Evolutionary conservation across 768 basidiomycete species (phyloP).

Genomic region (Serendipita sp.): DNA sequence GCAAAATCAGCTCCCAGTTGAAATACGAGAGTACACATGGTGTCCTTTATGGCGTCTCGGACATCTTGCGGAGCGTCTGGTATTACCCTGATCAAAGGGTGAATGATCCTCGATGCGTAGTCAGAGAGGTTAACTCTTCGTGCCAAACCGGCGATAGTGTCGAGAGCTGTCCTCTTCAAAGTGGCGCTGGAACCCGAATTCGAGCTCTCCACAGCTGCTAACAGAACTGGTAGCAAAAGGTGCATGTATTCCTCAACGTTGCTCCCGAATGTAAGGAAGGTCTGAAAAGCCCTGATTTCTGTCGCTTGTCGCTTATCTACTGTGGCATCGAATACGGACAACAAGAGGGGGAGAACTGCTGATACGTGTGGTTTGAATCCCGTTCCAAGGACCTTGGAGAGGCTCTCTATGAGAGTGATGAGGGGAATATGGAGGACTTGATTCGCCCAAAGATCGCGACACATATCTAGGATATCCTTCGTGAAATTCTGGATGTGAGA

Average conservation of each 20-base stretch:
- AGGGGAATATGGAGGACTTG: slow-evolving; percentile 73
- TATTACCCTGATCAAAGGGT: slow-evolving; percentile 81
- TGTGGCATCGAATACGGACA: slow-evolving; percentile 75
- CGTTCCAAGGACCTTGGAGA: slow-evolving; percentile 86
- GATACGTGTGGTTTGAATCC: slow-evolving; percentile 97
- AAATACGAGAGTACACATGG: slow-evolving; percentile 77
- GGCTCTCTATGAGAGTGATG: slow-evolving; percentile 79
- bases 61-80: slow-evolving; percentile 62
- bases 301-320: slow-evolving; percentile 63
- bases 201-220: slow-evolving; percentile 73
- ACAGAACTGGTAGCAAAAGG: slow-evolving; percentile 87
- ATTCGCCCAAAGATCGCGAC: slow-evolving; percentile 86
- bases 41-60: slow-evolving; percentile 77
- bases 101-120: slow-evolving; percentile 92
- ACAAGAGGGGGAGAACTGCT: slow-evolving; percentile 69
- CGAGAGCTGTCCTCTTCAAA: slow-evolving; percentile 76
- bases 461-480: slow-evolving; percentile 65
- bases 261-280: slow-evolving; percentile 85
- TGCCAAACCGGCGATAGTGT: slow-evolving; percentile 81
- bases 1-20: slow-evolving; percentile 96
- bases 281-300: slow-evolving; percentile 85
- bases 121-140: slow-evolving; percentile 93
- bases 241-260: slow-evolving; percentile 98
- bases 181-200: slow-evolving; percentile 42
- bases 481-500: slow-evolving; percentile 92